These are phyloP conservation scores for Phycomyces blakesleeanus DNA, from an alignment of 192 early-diverging fungal species.

Conservation along the genomic window DNA sequence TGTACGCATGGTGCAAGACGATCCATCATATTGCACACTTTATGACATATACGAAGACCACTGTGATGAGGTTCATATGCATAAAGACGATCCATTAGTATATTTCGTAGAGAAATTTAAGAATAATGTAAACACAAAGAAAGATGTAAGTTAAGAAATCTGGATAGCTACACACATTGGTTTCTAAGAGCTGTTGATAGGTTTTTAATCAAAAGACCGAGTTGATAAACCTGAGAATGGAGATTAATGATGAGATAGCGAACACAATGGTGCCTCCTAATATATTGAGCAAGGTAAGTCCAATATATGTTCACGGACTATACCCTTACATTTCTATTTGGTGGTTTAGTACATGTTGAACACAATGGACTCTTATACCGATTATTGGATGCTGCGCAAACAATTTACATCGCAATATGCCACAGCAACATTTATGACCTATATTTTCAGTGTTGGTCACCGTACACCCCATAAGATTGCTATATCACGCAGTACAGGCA, in stretches of 20 bases:
- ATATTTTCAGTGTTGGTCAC: constrained; percentile 83
- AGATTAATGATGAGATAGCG: constrained; percentile 85
- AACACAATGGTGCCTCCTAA: constrained; percentile 80
- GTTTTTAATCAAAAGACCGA: constrained; percentile 55
- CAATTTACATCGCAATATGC: constrained; percentile 92
- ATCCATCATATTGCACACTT: constrained; percentile 81
- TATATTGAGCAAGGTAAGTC: constrained; percentile 78
- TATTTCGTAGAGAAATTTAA: constrained; percentile 76
- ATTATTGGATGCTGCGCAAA: constrained; percentile 93
- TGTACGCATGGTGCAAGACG: constrained; percentile 90
- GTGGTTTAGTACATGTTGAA: constrained; percentile 72
- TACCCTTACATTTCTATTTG: no score
- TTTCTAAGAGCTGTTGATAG: constrained; percentile 8
- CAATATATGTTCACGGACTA: no score
- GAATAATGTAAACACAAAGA: constrained; percentile 53
- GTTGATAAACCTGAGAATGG: constrained; percentile 72
- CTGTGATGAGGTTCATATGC: constrained; percentile 64
- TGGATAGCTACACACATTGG: background rate
- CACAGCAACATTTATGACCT: constrained; percentile 85
- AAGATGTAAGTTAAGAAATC: constrained; percentile 39
- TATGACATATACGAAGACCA: constrained; percentile 94
- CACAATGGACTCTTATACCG: constrained; percentile 73
- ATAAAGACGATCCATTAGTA: constrained; percentile 86
- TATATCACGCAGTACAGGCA: constrained; percentile 82
- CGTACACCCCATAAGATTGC: constrained; percentile 84